These are phyloP conservation scores for Myxozyma monticola DNA, from an alignment of 805 yeast genomes.

Conservation along the genomic window DNA sequence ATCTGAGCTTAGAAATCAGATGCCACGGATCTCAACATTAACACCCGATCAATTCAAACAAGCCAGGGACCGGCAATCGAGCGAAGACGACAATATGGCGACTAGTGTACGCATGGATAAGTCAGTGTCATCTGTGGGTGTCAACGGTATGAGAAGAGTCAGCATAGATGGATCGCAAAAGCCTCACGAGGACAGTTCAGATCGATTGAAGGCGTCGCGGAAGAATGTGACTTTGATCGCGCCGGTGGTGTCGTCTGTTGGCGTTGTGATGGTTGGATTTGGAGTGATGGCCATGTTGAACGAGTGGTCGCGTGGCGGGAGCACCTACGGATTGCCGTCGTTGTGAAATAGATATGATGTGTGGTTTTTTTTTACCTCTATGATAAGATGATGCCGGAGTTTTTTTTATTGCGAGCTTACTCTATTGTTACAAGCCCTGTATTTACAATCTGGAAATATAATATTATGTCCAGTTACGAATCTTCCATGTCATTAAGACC, in stretches of 20 bases:
- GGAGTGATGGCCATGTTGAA: constrained; percentile 23
- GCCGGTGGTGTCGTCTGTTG: constrained; percentile 25
- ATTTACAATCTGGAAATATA: neutral
- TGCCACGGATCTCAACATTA: constrained; percentile 8
- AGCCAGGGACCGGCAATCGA: too few relatives aligned
- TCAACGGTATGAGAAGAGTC: neutral
- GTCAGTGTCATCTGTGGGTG: too few relatives aligned
- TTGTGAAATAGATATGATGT: too few relatives aligned
- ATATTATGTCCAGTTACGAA: too few relatives aligned
- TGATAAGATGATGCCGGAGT: too few relatives aligned
- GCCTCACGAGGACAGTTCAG: neutral
- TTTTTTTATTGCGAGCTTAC: too few relatives aligned
- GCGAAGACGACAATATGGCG: too few relatives aligned
- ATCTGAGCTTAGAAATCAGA: too few relatives aligned
- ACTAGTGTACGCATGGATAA: too few relatives aligned
- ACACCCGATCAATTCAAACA: constrained; percentile 19
- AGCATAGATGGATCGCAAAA: too few relatives aligned
- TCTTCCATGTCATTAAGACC: too few relatives aligned
- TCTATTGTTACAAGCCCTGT: neutral
- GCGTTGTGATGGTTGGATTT: constrained; percentile 25
- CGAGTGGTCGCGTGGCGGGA: constrained; percentile 4
- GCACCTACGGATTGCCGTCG: too few relatives aligned
- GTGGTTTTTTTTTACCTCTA: neutral
- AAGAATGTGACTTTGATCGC: constrained; percentile 1
- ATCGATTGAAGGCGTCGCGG: neutral